Evolutionary conservation across 2,329 filamentous ascomycete genomes (phyloP).

Genomic region (Graphilbum fragrans): DNA sequence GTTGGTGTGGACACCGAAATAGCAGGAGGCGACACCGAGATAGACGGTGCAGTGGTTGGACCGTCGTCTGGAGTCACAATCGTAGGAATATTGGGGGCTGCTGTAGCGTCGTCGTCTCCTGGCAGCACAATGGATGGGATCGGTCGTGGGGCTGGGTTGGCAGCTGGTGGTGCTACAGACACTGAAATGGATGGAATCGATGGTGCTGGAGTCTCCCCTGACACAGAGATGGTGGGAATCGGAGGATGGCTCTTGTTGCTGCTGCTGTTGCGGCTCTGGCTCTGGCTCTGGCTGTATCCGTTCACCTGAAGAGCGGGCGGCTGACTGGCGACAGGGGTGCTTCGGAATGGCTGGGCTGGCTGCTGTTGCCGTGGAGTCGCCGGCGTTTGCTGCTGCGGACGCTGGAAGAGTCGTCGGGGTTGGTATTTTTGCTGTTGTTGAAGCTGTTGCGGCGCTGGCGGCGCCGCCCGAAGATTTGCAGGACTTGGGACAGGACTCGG

Average conservation of each 20-base stretch:
- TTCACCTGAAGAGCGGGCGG: conserved; percentile 33
- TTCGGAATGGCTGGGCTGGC: conserved; percentile 15
- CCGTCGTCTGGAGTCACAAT: conserved; percentile 26
- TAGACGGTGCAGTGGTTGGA: conserved; percentile 3
- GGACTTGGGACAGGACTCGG: conserved; percentile 39
- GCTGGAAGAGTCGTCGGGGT: neutral
- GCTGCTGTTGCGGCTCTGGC: neutral
- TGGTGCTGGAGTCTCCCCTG: conserved; percentile 19
- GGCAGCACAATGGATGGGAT: conserved; percentile 29
- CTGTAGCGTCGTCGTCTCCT: conserved; percentile 14
- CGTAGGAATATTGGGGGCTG: conserved; percentile 21
- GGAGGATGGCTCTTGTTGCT: conserved; percentile 12
- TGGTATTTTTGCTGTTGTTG: conserved; percentile 3
- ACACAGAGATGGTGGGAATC: conserved; percentile 39
- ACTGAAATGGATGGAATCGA: conserved; percentile 21
- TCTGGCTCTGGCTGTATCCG: neutral
- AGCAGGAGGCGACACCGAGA: neutral
- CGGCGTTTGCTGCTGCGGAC: neutral
- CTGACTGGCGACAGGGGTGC: conserved; percentile 9
- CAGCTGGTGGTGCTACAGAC: conserved; percentile 16
- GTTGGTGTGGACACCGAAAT: neutral
- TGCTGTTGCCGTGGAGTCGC: conserved; percentile 12
- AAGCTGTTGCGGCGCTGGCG: conserved; percentile 13
- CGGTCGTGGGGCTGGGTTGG: conserved; percentile 17
- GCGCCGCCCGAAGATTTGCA: conserved; percentile 27